Evolutionary conservation across 2,329 filamentous ascomycete genomes (phyloP).

Genomic region (Hansfordia pulvinata): DNA sequence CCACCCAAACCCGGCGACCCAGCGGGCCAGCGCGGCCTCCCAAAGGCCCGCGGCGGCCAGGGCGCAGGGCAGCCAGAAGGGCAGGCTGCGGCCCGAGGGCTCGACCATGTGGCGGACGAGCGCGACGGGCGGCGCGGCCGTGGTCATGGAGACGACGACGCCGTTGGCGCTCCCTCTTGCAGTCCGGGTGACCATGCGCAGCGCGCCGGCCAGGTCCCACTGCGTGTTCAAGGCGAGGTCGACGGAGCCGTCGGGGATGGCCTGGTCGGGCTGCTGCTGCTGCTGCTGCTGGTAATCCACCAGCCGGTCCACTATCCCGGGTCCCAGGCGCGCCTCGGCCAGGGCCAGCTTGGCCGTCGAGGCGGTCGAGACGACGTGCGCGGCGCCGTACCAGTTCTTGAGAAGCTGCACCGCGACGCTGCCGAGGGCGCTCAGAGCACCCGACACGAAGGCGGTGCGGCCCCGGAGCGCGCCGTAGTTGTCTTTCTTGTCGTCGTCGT

Average conservation of each 20-base stretch:
- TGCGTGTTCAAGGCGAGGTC: constrained; percentile 38
- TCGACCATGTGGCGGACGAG: constrained; percentile 17
- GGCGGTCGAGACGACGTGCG: constrained; percentile 33
- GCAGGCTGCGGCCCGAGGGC: constrained; percentile 16
- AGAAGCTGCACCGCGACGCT: constrained; percentile 32
- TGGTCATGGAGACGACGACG: constrained; percentile 25
- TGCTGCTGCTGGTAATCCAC: constrained; percentile 32
- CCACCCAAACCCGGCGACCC: too few species aligned
- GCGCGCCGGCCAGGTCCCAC: constrained; percentile 20
- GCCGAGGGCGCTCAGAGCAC: constrained; percentile 33
- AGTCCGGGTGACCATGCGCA: constrained; percentile 24
- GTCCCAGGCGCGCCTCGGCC: constrained; percentile 24
- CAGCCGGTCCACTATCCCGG: constrained; percentile 32
- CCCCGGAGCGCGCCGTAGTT: constrained; percentile 26
- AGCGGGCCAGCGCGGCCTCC: constrained; percentile 26
- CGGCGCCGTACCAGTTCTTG: constrained; percentile 32
- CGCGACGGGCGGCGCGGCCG: constrained; percentile 18
- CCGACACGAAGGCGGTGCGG: constrained; percentile 37
- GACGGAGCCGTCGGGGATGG: constrained; percentile 25
- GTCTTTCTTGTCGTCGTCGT: too few species aligned
- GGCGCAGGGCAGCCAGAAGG: constrained; percentile 22
- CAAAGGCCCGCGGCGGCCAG: constrained; percentile 22
- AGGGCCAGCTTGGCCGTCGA: constrained; percentile 35
- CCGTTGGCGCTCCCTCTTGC: too few species aligned
- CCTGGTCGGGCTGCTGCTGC: constrained; percentile 19